Conservation (phyloP, 345 rosid species). For the Hirschfeldia incana region DNA sequence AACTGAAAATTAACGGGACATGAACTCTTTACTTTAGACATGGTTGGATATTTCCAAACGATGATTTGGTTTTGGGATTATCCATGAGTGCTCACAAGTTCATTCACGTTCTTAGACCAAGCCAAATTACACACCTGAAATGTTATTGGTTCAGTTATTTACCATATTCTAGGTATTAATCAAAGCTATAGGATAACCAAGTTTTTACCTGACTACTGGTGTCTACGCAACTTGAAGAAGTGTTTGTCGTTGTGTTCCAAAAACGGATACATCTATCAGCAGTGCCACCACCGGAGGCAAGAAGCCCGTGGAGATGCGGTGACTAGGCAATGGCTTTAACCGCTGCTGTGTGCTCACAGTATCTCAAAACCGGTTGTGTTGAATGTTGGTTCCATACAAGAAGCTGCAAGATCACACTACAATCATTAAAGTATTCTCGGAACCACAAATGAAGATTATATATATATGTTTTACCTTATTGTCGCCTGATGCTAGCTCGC, state of each 20-base stretch:
- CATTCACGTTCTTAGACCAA: slow-evolving; percentile 98
- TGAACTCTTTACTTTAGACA: slow-evolving; percentile 74
- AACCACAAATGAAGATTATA: neutral
- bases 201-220: slow-evolving; percentile 86
- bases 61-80: slow-evolving; percentile 97
- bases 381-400: slow-evolving; percentile 98
- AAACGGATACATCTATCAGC: slow-evolving; percentile 96
- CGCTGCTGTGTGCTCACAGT: slow-evolving; percentile 94
- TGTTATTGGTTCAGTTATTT: no score
- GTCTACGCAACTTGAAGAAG: slow-evolving; percentile 84
- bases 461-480: slow-evolving; percentile 58
- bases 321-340: slow-evolving; percentile 99
- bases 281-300: slow-evolving; percentile 99
- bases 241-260: slow-evolving; percentile 95
- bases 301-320: slow-evolving; percentile 95
- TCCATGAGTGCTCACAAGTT: slow-evolving; percentile 98
- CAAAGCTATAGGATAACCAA: no score
- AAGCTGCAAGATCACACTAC: slow-evolving; percentile 59
- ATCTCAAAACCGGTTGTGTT: slow-evolving; percentile 84
- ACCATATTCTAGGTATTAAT: no score
- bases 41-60: slow-evolving; percentile 96
- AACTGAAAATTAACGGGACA: neutral
- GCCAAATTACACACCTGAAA: slow-evolving; percentile 88
- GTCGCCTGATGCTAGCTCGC: slow-evolving; percentile 97
- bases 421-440: slow-evolving; percentile 12